Percentiles rank a stretch among this genome's conserved stretches.
These are phyloP conservation scores for Ramaria sp. DNA, from an alignment of 768 basidiomycete genomes.

Conservation along the genomic window DNA sequence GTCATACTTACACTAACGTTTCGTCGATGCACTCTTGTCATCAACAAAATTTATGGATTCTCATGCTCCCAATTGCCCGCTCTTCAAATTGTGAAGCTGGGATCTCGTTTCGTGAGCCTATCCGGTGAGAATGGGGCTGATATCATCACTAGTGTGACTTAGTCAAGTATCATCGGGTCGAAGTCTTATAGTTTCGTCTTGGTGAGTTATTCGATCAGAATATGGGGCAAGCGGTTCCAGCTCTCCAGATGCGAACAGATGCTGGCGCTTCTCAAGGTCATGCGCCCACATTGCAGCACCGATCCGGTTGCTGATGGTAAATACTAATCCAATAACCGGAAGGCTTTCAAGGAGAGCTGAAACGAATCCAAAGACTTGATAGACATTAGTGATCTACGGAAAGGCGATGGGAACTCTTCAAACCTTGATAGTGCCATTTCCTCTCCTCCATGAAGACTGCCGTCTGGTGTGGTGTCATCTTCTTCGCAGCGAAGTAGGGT, in stretches of 20 bases:
- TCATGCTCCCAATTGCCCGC: too few relatives aligned
- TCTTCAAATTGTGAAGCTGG: too few relatives aligned
- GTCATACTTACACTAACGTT: too few relatives aligned
- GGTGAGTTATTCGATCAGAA: background rate
- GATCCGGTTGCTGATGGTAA: constrained; percentile 78
- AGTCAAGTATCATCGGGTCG: background rate
- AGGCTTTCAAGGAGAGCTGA: constrained; percentile 74
- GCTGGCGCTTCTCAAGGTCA: constrained; percentile 36
- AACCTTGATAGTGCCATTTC: constrained; percentile 80
- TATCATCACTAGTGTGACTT: background rate
- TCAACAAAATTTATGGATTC: too few relatives aligned
- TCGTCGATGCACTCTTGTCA: too few relatives aligned
- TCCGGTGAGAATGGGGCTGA: too few relatives aligned
- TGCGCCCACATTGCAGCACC: constrained; percentile 95
- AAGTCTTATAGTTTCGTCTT: background rate
- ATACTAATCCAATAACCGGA: constrained; percentile 71
- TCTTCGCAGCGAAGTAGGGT: constrained; percentile 76
- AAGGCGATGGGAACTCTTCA: constrained; percentile 12
- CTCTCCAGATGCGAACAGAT: constrained; percentile 24
- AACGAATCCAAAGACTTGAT: constrained; percentile 70
- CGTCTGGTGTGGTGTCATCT: constrained; percentile 60
- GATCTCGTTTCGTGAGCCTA: too few relatives aligned
- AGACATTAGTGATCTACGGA: background rate
- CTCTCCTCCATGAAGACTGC: constrained; percentile 79
- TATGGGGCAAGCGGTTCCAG: constrained; percentile 20